Conservation (phyloP, 148 eudicot species). For the Pharnaceum exiguum region DNA sequence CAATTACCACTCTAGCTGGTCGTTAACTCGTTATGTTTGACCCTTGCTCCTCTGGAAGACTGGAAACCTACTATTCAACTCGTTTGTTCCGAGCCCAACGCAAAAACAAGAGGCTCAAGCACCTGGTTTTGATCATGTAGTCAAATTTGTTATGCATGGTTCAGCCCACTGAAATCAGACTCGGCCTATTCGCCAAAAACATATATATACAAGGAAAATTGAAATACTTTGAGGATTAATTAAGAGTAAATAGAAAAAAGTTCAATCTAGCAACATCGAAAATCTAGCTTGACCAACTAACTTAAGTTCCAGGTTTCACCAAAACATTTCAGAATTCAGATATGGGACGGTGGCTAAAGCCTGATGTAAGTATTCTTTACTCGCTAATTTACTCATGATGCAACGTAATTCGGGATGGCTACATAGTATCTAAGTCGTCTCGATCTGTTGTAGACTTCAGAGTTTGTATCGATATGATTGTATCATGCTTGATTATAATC, state of each 20-base stretch:
- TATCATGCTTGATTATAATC: too few relatives aligned
- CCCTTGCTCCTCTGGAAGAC: too few relatives aligned
- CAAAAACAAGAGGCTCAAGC: slow-evolving; percentile 26
- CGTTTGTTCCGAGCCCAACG: background rate
- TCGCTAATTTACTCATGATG: background rate
- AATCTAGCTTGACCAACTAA: too few relatives aligned
- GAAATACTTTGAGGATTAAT: too few relatives aligned
- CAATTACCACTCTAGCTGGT: too few relatives aligned
- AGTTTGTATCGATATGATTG: too few relatives aligned
- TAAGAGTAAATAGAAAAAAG: too few relatives aligned
- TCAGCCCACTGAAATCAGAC: slow-evolving; percentile 9
- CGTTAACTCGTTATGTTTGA: slow-evolving; percentile 13
- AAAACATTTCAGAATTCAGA: background rate
- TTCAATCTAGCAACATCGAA: too few relatives aligned
- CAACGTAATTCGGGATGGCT: too few relatives aligned
- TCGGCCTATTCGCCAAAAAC: background rate
- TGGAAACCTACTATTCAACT: background rate
- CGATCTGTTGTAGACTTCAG: too few relatives aligned
- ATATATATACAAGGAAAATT: slow-evolving; percentile 15
- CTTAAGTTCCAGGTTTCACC: background rate
- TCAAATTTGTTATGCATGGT: background rate
- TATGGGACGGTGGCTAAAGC: slow-evolving; percentile 61
- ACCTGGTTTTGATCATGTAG: slow-evolving; percentile 5
- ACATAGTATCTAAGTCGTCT: too few relatives aligned
- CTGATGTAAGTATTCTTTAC: slow-evolving; percentile 37